These are phyloP conservation scores for Macrophomina tecta DNA, from an alignment of 2,329 filamentous ascomycete species.

Conservation along the genomic window DNA sequence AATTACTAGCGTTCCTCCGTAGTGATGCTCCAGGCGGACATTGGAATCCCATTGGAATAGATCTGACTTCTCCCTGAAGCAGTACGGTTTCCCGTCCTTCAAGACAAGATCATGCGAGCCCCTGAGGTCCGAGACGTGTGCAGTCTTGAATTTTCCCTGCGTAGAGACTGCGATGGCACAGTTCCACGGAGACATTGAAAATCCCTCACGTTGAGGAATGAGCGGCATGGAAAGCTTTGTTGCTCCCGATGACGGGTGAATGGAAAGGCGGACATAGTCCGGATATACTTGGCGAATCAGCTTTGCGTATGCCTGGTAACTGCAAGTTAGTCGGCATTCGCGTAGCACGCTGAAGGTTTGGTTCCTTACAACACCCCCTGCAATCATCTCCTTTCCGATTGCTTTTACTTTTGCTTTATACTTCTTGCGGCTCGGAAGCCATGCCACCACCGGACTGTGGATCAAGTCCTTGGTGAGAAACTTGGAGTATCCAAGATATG, in stretches of 20 bases:
- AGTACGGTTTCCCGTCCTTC: background rate
- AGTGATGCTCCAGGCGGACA: background rate
- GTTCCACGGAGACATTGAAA: conserved; percentile 38
- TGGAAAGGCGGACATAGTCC: conserved; percentile 37
- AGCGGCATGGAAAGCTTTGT: conserved; percentile 39
- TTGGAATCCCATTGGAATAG: background rate
- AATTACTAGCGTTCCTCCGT: background rate
- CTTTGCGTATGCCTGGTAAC: conserved; percentile 31
- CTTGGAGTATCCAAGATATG: conserved; percentile 37
- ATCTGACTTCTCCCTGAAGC: background rate
- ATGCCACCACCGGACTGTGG: conserved; percentile 27
- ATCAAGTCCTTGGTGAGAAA: conserved; percentile 37
- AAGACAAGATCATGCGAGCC: background rate
- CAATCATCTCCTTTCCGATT: conserved; percentile 37
- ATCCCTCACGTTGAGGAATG: conserved; percentile 33
- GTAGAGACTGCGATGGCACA: background rate
- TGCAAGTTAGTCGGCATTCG: conserved; percentile 23
- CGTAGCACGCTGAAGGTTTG: background rate
- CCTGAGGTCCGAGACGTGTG: background rate
- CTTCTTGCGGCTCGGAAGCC: conserved; percentile 25
- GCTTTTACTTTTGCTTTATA: conserved; percentile 35
- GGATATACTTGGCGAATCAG: conserved; percentile 31
- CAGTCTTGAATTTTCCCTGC: background rate
- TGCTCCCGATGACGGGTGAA: conserved; percentile 39
- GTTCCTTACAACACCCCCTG: conserved; percentile 28